A percentile compares a stretch with the other conserved stretches of the same genome.
phyloP scores from a whole-genome alignment of 1,284 basidiomycete genomes.

The Cryptococcus neoformans region DNA sequence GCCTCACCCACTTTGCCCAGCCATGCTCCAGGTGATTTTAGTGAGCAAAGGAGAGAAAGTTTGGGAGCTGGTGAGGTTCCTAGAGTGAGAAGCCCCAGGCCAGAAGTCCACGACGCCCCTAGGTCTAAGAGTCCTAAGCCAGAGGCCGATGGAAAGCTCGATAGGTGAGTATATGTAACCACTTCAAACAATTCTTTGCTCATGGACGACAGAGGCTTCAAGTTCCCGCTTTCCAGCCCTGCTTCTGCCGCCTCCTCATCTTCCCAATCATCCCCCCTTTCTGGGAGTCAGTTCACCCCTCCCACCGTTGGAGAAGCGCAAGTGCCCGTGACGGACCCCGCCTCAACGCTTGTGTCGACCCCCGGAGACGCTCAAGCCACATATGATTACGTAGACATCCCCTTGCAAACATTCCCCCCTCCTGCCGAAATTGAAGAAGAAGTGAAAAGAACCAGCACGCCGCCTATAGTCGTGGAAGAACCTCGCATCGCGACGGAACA shows the following conservation, averaged over 20 bases:
- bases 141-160: constrained; percentile 46
- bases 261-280: neutral
- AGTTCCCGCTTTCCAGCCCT: constrained; percentile 37
- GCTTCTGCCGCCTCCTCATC: constrained; percentile 29
- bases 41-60: constrained; percentile 16
- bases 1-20: constrained; percentile 8
- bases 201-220: constrained; percentile 30
- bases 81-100: neutral
- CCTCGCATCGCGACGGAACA: neutral
- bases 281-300: neutral
- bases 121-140: constrained; percentile 45
- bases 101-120: constrained; percentile 6
- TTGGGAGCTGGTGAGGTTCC: neutral
- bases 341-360: neutral
- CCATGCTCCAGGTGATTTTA: constrained; percentile 1
- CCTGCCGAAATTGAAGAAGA: neutral
- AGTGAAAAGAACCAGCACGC: neutral
- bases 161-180: constrained; percentile 23
- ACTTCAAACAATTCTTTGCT: neutral
- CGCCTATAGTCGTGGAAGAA: constrained; percentile 2
- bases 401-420: neutral
- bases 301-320: neutral
- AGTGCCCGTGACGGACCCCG: neutral
- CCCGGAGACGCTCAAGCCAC: neutral
- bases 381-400: neutral